Percentiles rank a stretch among this genome's conserved stretches.
These are phyloP conservation scores for Microbotryum silenes-acaulis DNA, from an alignment of 1,284 basidiomycete genomes.

Conservation along the genomic window DNA sequence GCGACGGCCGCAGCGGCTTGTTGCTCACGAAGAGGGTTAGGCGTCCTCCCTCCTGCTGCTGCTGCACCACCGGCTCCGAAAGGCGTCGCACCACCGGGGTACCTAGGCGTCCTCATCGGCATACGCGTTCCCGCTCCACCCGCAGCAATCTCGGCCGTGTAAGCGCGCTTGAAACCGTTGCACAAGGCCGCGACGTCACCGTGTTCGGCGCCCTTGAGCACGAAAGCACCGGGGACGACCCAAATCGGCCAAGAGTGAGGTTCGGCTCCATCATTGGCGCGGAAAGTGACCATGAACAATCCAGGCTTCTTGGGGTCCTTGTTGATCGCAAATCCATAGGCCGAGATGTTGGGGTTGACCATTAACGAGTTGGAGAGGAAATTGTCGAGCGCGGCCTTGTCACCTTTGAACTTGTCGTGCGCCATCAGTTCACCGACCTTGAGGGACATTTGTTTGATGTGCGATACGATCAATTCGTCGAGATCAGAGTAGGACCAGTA, in stretches of 20 bases:
- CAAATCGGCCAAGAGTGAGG: constrained; percentile 60
- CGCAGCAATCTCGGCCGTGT: neutral
- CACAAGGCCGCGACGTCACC: constrained; percentile 18
- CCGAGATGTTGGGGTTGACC: constrained; percentile 87
- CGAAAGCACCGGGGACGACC: constrained; percentile 78
- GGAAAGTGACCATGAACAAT: constrained; percentile 87
- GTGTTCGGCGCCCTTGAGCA: constrained; percentile 14
- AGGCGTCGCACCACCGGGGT: constrained; percentile 3
- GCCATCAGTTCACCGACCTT: constrained; percentile 92
- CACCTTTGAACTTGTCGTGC: constrained; percentile 91
- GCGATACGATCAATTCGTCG: constrained; percentile 95
- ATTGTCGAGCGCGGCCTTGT: constrained; percentile 77
- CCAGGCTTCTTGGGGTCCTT: constrained; percentile 76
- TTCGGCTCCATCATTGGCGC: constrained; percentile 62
- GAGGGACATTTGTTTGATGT: constrained; percentile 87
- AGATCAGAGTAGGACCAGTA: constrained; percentile 86
- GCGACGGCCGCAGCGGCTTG: too few relatives aligned
- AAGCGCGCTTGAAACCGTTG: constrained; percentile 26
- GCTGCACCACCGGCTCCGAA: neutral
- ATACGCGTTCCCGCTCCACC: neutral
- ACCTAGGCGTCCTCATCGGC: neutral
- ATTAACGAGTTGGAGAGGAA: constrained; percentile 82
- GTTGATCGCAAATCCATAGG: constrained; percentile 83
- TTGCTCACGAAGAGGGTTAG: too few relatives aligned
- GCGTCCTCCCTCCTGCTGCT: too few relatives aligned